These are phyloP conservation scores for Cytospora leucostoma DNA, from an alignment of 2,329 filamentous ascomycete species.

Conservation along the genomic window DNA sequence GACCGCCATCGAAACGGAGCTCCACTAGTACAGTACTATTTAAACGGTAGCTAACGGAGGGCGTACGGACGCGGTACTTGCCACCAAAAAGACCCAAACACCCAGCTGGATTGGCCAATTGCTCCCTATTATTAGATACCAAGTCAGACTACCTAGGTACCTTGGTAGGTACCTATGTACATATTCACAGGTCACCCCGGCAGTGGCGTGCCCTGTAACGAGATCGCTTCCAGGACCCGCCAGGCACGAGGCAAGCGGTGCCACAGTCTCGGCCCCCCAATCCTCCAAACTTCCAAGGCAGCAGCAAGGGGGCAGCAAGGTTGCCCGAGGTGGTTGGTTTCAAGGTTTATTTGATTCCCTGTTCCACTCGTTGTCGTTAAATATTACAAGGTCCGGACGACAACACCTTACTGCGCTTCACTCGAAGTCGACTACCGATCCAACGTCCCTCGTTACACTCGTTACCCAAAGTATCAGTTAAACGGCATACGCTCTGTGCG, in stretches of 20 bases:
- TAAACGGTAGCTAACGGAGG: not conserved
- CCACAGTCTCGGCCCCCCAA: not conserved
- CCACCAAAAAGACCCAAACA: constrained; percentile 7
- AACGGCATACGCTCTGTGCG: not conserved
- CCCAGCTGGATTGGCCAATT: constrained; percentile 5
- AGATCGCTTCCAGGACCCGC: not conserved
- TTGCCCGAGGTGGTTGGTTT: not conserved
- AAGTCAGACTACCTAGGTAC: not conserved
- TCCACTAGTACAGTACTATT: not conserved
- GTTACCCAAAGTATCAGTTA: constrained; percentile 8
- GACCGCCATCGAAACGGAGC: constrained; percentile 6
- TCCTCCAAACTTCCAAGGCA: not conserved
- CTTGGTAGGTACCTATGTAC: no score
- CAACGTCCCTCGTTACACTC: constrained; percentile 18
- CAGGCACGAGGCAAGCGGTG: not conserved
- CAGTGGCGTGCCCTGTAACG: not conserved
- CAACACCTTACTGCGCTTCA: not conserved
- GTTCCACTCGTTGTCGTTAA: constrained; percentile 4
- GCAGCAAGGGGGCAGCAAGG: not conserved
- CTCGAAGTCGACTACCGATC: not conserved
- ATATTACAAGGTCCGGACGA: not conserved
- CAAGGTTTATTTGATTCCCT: not conserved
- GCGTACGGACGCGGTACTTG: constrained; percentile 5
- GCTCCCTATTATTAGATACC: constrained; percentile 19
- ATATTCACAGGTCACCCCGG: not conserved